phyloP scores from a whole-genome alignment of 2,329 filamentous ascomycete species.

The Davidsoniella australis region DNA sequence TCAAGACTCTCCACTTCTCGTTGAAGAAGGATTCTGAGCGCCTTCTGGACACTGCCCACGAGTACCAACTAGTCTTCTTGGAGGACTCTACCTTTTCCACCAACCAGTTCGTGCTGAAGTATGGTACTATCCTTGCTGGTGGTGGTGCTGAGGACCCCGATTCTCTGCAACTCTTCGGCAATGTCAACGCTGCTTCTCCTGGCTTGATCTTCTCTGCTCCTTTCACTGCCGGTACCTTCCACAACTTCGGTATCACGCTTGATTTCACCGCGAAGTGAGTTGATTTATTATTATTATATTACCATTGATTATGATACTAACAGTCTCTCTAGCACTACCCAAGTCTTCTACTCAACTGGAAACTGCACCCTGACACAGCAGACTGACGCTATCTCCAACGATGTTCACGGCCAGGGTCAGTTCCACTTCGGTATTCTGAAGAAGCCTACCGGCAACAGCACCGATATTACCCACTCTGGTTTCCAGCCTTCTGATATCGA shows the following conservation, averaged over 20 bases:
- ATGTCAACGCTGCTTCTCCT: constrained; percentile 29
- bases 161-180: constrained; percentile 29
- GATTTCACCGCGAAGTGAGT: constrained; percentile 39
- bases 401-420: constrained; percentile 21
- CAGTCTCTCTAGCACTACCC: constrained; percentile 27
- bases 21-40: constrained; percentile 33
- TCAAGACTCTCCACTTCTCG: constrained; percentile 46
- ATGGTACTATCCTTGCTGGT: constrained; percentile 32
- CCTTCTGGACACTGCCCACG: constrained; percentile 40
- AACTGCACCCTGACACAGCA: constrained; percentile 27
- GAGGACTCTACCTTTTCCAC: constrained; percentile 29
- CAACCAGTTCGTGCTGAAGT: constrained; percentile 38
- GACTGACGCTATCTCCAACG: constrained; percentile 25
- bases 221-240: constrained; percentile 34
- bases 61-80: constrained; percentile 39
- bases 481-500: constrained; percentile 31
- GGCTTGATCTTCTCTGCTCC: constrained; percentile 31
- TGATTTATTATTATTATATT: background rate
- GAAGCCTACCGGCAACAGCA: constrained; percentile 32
- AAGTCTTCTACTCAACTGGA: constrained; percentile 39
- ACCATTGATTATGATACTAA: background rate
- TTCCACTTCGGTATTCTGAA: constrained; percentile 46
- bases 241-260: constrained; percentile 44
- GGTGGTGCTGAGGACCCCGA: constrained; percentile 19
- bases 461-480: constrained; percentile 30